Conservation (phyloP, 805 yeast species). For the Starmerella bombi region DNA sequence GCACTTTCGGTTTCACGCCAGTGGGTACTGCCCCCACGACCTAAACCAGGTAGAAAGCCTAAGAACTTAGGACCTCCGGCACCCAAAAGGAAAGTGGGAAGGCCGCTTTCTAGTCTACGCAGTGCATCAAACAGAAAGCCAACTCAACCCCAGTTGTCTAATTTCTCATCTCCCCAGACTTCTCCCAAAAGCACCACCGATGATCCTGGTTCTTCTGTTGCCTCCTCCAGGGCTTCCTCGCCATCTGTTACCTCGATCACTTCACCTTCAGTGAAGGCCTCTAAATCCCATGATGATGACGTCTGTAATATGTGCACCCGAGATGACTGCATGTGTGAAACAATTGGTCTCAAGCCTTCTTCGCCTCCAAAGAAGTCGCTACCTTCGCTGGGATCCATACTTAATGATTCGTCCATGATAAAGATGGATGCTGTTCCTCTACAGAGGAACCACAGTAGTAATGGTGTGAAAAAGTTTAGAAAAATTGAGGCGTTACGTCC, state of each 20-base stretch:
- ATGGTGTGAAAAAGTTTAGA: slow-evolving; percentile 5
- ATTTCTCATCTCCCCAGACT: no score
- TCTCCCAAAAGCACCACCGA: no score
- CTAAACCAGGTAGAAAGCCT: slow-evolving; percentile 60
- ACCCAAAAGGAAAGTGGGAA: background rate
- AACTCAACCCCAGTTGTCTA: no score
- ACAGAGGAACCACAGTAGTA: slow-evolving; percentile 2
- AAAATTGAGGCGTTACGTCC: slow-evolving; percentile 5
- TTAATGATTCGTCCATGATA: slow-evolving; percentile 5
- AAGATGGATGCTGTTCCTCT: slow-evolving; percentile 20
- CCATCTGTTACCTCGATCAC: no score
- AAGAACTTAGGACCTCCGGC: slow-evolving; percentile 64
- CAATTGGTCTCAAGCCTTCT: slow-evolving; percentile 22
- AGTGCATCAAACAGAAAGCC: no score
- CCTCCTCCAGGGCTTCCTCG: no score
- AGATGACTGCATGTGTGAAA: slow-evolving; percentile 27
- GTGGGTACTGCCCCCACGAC: slow-evolving; percentile 84
- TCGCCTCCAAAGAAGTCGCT: slow-evolving; percentile 1
- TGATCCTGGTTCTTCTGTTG: no score
- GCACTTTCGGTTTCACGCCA: slow-evolving; percentile 48
- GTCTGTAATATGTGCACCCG: slow-evolving; percentile 27
- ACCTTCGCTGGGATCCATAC: slow-evolving; percentile 15
- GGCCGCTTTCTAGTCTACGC: background rate
- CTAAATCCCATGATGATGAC: slow-evolving; percentile 14
- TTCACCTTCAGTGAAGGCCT: no score